phyloP scores from a whole-genome alignment of 768 basidiomycete genomes.

The Russula brevipes region DNA sequence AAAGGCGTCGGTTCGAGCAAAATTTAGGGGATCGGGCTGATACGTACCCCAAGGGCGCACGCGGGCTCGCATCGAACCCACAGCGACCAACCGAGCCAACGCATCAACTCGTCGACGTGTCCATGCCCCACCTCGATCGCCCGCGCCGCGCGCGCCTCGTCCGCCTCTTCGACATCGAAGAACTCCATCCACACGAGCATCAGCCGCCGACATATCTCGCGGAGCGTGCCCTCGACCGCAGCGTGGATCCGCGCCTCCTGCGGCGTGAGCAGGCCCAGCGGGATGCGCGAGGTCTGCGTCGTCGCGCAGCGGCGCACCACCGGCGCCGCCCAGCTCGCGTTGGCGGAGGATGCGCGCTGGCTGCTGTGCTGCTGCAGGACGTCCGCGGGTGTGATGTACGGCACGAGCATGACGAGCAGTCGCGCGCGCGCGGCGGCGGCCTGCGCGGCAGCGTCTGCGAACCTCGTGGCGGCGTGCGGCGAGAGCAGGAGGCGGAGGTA shows the following conservation, averaged over 20 bases:
- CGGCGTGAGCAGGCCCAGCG: slow-evolving; percentile 14
- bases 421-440: slow-evolving; percentile 8
- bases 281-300: slow-evolving; percentile 18
- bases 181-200: slow-evolving; percentile 20
- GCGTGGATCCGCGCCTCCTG: slow-evolving; percentile 20
- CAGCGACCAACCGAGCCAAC: slow-evolving; percentile 26
- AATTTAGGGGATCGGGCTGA: not conserved
- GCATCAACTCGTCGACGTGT: slow-evolving; percentile 21
- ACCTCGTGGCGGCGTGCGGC: slow-evolving; percentile 18
- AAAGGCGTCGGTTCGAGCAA: not conserved
- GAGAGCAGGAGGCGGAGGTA: slow-evolving; percentile 35
- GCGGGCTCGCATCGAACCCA: slow-evolving; percentile 24
- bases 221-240: slow-evolving; percentile 21
- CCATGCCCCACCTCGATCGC: not conserved
- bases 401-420: slow-evolving; percentile 27
- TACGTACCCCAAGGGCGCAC: slow-evolving; percentile 21
- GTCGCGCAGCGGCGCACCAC: slow-evolving; percentile 22
- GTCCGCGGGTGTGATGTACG: slow-evolving; percentile 29
- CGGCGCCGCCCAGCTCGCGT: slow-evolving; percentile 18
- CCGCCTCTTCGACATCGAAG: slow-evolving; percentile 23
- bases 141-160: not conserved
- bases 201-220: slow-evolving; percentile 25
- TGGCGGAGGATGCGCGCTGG: not conserved
- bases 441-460: slow-evolving; percentile 4
- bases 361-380: not conserved